phyloP scores from a whole-genome alignment of 164 flowering plant genomes.

The Aristolochia californica region DNA sequence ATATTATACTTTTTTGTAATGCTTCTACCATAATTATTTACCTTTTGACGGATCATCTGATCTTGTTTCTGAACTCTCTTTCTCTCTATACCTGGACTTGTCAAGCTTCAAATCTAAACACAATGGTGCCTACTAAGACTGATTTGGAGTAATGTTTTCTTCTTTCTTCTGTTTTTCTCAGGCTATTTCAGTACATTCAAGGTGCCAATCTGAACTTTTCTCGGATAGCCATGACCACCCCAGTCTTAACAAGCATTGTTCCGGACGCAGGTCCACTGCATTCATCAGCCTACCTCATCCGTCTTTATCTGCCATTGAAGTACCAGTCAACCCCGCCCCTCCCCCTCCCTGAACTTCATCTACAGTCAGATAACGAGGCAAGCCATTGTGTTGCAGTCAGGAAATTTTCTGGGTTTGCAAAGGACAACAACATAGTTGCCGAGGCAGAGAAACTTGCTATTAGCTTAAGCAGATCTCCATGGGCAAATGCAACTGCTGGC shows the following conservation, averaged over 20 bases:
- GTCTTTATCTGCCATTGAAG: constrained; percentile 53
- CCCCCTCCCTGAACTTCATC: constrained; percentile 63
- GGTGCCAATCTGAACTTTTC: constrained; percentile 74
- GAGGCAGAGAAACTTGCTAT: constrained; percentile 67
- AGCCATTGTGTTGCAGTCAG: constrained; percentile 61
- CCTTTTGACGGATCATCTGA: too few relatives aligned
- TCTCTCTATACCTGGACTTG: background rate
- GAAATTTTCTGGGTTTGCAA: constrained; percentile 72
- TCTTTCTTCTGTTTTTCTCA: constrained; percentile 11
- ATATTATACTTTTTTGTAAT: too few relatives aligned
- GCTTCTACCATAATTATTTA: too few relatives aligned
- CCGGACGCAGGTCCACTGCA: constrained; percentile 68
- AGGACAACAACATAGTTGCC: constrained; percentile 37
- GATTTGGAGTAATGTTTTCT: too few relatives aligned
- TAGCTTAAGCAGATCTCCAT: constrained; percentile 63
- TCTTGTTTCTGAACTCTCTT: background rate
- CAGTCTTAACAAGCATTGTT: constrained; percentile 28
- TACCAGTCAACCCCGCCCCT: constrained; percentile 56
- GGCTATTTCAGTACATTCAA: constrained; percentile 68
- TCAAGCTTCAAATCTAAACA: too few relatives aligned
- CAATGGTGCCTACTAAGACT: background rate
- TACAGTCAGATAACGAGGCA: constrained; percentile 32
- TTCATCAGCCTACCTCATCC: constrained; percentile 53
- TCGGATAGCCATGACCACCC: constrained; percentile 56
- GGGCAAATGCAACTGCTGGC: constrained; percentile 53